These are phyloP conservation scores for Xerocomus minutiporus DNA, from an alignment of 1,284 basidiomycete genomes.

Conservation along the genomic window DNA sequence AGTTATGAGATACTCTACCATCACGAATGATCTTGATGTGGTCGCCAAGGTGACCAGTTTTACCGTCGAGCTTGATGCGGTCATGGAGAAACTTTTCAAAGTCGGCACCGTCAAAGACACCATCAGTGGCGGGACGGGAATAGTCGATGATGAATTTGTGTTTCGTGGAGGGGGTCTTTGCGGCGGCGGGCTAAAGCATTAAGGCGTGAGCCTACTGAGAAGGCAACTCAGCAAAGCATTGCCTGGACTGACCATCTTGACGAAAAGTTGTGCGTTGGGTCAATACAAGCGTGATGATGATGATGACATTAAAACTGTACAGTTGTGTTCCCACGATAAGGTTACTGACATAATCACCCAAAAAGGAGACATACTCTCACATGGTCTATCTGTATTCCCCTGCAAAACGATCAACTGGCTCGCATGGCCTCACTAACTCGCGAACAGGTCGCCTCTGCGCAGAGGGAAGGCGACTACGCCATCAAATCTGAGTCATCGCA, in stretches of 20 bases:
- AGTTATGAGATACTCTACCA: slow-evolving; percentile 46
- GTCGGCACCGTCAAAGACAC: slow-evolving; percentile 87
- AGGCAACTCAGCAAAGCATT: slow-evolving; percentile 85
- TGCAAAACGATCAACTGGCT: neutral
- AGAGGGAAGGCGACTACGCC: slow-evolving; percentile 71
- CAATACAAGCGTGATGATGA: neutral
- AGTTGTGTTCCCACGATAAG: slow-evolving; percentile 30
- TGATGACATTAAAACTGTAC: slow-evolving; percentile 37
- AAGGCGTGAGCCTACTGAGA: slow-evolving; percentile 83
- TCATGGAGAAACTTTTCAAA: slow-evolving; percentile 95
- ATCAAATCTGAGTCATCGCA: slow-evolving; percentile 76
- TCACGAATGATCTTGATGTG: slow-evolving; percentile 78
- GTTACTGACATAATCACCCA: slow-evolving; percentile 14
- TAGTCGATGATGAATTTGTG: slow-evolving; percentile 96
- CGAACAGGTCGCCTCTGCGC: slow-evolving; percentile 66
- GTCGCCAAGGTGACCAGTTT: slow-evolving; percentile 84
- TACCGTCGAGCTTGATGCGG: slow-evolving; percentile 83
- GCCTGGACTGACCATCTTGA: slow-evolving; percentile 68
- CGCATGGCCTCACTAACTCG: slow-evolving; percentile 46
- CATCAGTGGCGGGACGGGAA: slow-evolving; percentile 86
- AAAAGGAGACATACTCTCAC: slow-evolving; percentile 16
- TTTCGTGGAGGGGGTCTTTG: slow-evolving; percentile 66
- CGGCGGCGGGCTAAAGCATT: slow-evolving; percentile 55
- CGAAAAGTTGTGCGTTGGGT: slow-evolving; percentile 10
- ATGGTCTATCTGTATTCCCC: neutral